Percentiles rank a stretch among this genome's conserved stretches.
Evolutionary conservation across 116 monocot genomes (phyloP).

Genomic region (Posidonia oceanica): DNA sequence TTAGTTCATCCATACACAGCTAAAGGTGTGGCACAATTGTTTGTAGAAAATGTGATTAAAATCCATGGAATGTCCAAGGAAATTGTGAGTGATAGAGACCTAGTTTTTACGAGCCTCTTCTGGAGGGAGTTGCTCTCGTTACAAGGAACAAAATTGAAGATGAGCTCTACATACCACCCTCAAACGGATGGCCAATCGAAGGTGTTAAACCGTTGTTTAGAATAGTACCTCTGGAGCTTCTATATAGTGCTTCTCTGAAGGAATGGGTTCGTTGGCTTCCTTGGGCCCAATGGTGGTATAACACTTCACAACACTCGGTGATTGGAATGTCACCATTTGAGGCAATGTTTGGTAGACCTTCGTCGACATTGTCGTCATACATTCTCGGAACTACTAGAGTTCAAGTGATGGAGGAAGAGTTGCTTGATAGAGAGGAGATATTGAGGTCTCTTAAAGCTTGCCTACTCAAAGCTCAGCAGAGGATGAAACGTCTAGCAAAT

Average conservation of each 20-base stretch:
- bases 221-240: background rate
- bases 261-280: background rate
- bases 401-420: no score
- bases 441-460: no score
- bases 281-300: background rate
- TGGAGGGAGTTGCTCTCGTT: background rate
- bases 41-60: background rate
- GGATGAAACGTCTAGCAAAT: no score
- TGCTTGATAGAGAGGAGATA: no score
- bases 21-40: background rate
- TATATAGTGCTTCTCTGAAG: background rate
- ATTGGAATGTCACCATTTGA: background rate
- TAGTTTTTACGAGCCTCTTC: background rate
- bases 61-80: background rate
- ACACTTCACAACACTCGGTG: background rate
- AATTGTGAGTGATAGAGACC: background rate
- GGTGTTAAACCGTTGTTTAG: constrained; percentile 1
- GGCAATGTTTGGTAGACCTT: background rate
- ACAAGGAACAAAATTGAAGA: background rate
- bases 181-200: background rate
- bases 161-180: background rate
- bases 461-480: no score
- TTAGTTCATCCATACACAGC: background rate
- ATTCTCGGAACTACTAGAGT: background rate
- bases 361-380: background rate